Evolutionary conservation across 148 eudicot genomes (phyloP).

Genomic region (Rhododendron kiyosumense): DNA sequence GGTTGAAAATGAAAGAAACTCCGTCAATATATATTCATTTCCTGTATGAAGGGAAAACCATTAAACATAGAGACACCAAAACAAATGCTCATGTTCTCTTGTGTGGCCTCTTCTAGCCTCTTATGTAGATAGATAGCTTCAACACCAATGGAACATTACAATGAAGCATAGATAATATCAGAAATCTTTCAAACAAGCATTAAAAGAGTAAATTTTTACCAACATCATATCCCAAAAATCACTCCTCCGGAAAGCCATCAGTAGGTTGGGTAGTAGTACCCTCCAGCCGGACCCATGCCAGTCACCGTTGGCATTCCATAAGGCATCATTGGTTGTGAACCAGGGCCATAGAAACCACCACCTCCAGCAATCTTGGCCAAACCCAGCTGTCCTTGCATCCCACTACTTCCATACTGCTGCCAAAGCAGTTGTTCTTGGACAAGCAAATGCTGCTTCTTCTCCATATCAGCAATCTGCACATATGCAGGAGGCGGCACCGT

Average conservation of each 20-base stretch:
- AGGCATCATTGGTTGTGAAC: slow-evolving; percentile 50
- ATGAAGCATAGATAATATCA: not conserved
- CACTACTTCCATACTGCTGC: slow-evolving; percentile 76
- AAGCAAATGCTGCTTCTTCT: slow-evolving; percentile 78
- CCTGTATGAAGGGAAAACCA: not conserved
- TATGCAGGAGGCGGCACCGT: slow-evolving; percentile 73
- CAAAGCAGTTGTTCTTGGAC: slow-evolving; percentile 74
- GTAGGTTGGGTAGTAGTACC: slow-evolving; percentile 6
- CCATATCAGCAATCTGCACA: slow-evolving; percentile 86
- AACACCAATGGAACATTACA: not conserved
- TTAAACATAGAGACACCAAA: not conserved
- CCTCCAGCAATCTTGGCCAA: slow-evolving; percentile 44
- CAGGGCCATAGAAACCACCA: slow-evolving; percentile 52
- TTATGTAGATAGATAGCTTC: not conserved
- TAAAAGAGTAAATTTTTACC: not conserved
- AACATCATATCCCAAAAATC: not conserved
- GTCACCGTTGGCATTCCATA: slow-evolving; percentile 71
- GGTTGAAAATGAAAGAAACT: not conserved
- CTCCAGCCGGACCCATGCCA: slow-evolving; percentile 38
- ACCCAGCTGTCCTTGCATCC: slow-evolving; percentile 83
- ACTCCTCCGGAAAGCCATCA: not conserved
- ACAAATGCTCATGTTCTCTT: not conserved
- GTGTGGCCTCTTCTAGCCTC: not conserved
- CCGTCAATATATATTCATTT: not conserved
- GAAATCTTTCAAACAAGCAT: not conserved